Evolutionary conservation across 345 rosid genomes (phyloP).

Genomic region (Pistacia atlantica): DNA sequence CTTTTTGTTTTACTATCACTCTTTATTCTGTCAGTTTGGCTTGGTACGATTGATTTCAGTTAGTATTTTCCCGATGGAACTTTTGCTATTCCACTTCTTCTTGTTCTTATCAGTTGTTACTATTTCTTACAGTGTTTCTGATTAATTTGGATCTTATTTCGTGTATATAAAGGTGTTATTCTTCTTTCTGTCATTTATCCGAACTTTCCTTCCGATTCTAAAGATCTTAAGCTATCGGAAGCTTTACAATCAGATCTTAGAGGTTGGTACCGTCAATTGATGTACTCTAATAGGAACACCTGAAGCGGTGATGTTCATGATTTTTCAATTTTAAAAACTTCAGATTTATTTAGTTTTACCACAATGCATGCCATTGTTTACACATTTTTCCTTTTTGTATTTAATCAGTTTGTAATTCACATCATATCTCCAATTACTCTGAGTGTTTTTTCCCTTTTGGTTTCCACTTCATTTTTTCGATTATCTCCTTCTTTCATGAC

Average conservation of each 20-base stretch:
- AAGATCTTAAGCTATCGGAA: constrained; percentile 19
- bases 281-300: constrained; percentile 4
- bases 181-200: not conserved
- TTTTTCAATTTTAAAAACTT: not conserved
- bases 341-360: not conserved
- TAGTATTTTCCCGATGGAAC: not conserved
- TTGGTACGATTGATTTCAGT: not conserved
- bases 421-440: not conserved
- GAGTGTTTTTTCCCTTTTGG: not conserved
- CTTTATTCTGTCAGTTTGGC: not conserved
- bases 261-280: constrained; percentile 3
- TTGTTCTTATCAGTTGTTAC: not conserved
- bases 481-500: too few species aligned
- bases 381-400: not conserved
- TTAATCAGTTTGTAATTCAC: not conserved
- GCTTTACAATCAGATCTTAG: constrained; percentile 24
- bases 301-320: constrained; percentile 15
- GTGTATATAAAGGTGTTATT: not conserved
- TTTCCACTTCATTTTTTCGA: too few species aligned
- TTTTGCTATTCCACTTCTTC: not conserved
- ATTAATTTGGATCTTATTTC: constrained; percentile 16
- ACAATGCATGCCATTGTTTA: constrained; percentile 1
- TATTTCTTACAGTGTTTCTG: constrained; percentile 3
- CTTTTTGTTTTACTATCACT: not conserved
- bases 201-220: constrained; percentile 10